Base-by-base conservation (phyloP, 169 alveolate genomes). In the Eimeria acervulina region DNA sequence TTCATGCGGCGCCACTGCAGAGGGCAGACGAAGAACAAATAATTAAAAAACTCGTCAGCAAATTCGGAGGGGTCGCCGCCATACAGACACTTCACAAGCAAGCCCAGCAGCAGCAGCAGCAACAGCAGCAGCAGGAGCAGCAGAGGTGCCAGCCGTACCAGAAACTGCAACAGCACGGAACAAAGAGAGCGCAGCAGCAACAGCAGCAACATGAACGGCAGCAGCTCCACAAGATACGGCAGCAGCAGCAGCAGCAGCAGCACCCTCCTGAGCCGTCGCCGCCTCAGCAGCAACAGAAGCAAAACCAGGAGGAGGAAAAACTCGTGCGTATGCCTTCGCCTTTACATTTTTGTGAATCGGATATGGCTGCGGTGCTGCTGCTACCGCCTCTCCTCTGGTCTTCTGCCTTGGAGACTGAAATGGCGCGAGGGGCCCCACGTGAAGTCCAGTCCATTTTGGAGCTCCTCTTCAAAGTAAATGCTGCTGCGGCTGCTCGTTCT, bases 91-190 rank as follows among this genome's bases (percentile, higher is more conserved):
- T 59, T n/a, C 68, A 59, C 19, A 59, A 70, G 42, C 81, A 70
- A 70, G 40, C 26, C n/a, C 68, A 59, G 68, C 68, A 59, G 68
- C 68, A 59, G 68, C 68, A 59, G 68, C 68, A 59, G 81, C 44
- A 70, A 23, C 44, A 70, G 81, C 81, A 70, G 81, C 38, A 70
- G 42, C 81, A 70, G 81, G 44, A 70, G 81, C 81, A 59, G n/a
- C 68, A 70, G 81, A 8, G 19, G 26, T 33, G 81, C 19, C 81
- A 36, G 61, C 61, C 59, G 1, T 61, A 7, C 61, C 88, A 0
- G 2, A 8, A 28, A 8, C 47, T 28, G 44, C 38, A 70, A 42
- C 51, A 36, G 83, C 83, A 70, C 1, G 26, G n/a, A 0, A 8
- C 19, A 8, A 12, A 70, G 26, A 19, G n/a, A n/a, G n/a, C 19